A percentile compares a stretch with the other conserved stretches of the same genome.
These are phyloP conservation scores for Perkinsus marinus DNA, from an alignment of 169 alveolate genomes.

Conservation along the genomic window DNA sequence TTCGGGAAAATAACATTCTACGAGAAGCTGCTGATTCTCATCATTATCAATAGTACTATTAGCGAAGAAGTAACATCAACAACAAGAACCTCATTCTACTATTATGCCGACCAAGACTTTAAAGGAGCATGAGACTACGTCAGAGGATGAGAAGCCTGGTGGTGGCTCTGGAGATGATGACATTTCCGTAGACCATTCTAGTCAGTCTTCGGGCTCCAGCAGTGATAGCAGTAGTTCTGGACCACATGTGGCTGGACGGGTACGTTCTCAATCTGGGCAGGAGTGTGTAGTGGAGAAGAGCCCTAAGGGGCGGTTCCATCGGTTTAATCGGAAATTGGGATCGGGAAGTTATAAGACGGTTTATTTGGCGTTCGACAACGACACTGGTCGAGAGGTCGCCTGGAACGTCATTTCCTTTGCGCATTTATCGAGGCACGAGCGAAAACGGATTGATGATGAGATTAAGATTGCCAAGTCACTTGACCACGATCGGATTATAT, in stretches of 20 bases:
- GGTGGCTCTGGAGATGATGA: background rate
- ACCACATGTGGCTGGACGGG: background rate
- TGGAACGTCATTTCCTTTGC: constrained; percentile 64
- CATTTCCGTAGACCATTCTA: background rate
- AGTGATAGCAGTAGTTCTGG: background rate
- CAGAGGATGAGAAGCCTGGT: background rate
- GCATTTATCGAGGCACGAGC: constrained; percentile 32
- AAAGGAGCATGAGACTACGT: background rate
- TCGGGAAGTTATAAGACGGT: constrained; percentile 72
- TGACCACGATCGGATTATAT: constrained; percentile 60
- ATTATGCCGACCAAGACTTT: background rate
- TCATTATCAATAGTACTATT: too few species aligned
- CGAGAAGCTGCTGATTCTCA: too few species aligned
- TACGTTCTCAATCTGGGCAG: background rate
- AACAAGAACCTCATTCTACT: background rate
- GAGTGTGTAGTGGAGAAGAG: constrained; percentile 32
- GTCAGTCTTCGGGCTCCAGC: background rate
- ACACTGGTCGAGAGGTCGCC: constrained; percentile 73
- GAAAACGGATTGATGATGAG: constrained; percentile 51
- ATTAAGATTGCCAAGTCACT: constrained; percentile 52
- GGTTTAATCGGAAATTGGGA: constrained; percentile 64
- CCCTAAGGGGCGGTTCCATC: constrained; percentile 53
- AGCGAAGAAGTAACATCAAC: background rate
- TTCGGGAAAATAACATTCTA: background rate
- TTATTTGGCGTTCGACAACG: constrained; percentile 66